A percentile compares a stretch with the other conserved stretches of the same genome.
Conservation (phyloP, 345 rosid genomes). For the Acer campestre region DNA sequence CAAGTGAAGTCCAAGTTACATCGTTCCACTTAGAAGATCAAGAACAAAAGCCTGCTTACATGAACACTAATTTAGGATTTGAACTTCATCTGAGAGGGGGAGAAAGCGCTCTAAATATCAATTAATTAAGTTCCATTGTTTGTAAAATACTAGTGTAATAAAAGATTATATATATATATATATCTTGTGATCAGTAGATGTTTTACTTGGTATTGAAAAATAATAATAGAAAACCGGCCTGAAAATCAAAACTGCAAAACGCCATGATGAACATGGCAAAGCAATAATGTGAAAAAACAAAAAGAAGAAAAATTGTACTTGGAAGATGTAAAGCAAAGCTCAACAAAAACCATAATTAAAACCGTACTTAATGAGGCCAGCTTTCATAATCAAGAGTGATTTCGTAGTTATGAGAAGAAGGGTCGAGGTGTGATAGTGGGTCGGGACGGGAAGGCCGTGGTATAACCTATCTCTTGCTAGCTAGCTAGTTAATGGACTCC, state of each 20-base stretch:
- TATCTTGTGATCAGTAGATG: background rate
- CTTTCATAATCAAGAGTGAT: slow-evolving; percentile 3
- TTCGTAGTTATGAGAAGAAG: background rate
- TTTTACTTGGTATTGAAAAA: background rate
- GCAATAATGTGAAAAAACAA: background rate
- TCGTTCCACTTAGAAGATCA: slow-evolving; percentile 31
- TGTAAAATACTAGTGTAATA: background rate
- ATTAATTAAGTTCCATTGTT: slow-evolving; percentile 24
- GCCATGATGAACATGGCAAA: background rate
- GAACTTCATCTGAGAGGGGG: slow-evolving; percentile 21
- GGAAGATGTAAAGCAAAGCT: background rate
- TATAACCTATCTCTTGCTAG: slow-evolving; percentile 34
- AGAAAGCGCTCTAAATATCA: slow-evolving; percentile 21
- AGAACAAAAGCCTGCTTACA: slow-evolving; percentile 21
- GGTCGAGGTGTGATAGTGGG: slow-evolving; percentile 19
- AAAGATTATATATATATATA: background rate
- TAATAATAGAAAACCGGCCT: background rate
- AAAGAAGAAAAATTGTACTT: background rate
- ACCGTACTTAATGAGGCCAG: background rate
- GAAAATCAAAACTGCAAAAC: background rate
- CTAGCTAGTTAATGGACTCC: slow-evolving; percentile 8
- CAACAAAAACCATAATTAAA: background rate
- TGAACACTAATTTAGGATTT: slow-evolving; percentile 26
- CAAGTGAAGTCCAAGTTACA: slow-evolving; percentile 11
- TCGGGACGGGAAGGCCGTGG: slow-evolving; percentile 20